Evolutionary conservation across 2,329 filamentous ascomycete genomes (phyloP), one percentile per base, ranked within the genome.

Genomic region (Fusarium beomiforme): DNA sequence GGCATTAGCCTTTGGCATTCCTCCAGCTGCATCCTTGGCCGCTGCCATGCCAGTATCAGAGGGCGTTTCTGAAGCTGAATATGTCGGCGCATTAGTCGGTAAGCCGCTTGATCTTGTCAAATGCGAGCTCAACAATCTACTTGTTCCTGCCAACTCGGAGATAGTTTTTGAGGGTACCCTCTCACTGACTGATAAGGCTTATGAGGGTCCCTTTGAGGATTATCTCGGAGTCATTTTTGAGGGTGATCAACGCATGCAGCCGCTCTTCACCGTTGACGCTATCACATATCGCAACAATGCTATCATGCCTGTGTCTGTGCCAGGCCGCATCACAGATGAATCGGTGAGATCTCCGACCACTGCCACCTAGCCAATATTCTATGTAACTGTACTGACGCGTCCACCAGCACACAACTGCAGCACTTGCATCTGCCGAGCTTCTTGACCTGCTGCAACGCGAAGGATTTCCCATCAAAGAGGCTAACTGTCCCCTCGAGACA

Each of bases 1-100:
- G 81, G 83, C 85, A 6, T 55, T 86, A 17, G 80, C 78, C 0
- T 80, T 87, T 36, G 86, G 86, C 6, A 84, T 84, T 1, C 85
- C 86, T 0, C 86, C 85, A 0, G 82, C 82, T 0, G 85, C 84
- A 2, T 83, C 83, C 41, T 84, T 88, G 78, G 85, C 54, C 26
- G 64, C 53, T 16, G 21, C 56, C 2, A 59, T 59, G 36, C 56
- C 47, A 19, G 26, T 59, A 29, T 47, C 56, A 13, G 21, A 39
- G 2, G 47, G 56, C 2, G 36, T 59, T 6, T 55, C 47, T 4
- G 56, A 59, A 16, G 47, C 36, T 13, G 56, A 59, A 23, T 55
- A 55, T 23, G 47, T 59, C 6, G 50, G 56, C 2, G 29, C 37
- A 23, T 26, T 59, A 6, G 29, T 33, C 4, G 47, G 47, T 12